Evolutionary conservation across 257 asterid species (phyloP).

Genomic region (Nicotiana knightiana): DNA sequence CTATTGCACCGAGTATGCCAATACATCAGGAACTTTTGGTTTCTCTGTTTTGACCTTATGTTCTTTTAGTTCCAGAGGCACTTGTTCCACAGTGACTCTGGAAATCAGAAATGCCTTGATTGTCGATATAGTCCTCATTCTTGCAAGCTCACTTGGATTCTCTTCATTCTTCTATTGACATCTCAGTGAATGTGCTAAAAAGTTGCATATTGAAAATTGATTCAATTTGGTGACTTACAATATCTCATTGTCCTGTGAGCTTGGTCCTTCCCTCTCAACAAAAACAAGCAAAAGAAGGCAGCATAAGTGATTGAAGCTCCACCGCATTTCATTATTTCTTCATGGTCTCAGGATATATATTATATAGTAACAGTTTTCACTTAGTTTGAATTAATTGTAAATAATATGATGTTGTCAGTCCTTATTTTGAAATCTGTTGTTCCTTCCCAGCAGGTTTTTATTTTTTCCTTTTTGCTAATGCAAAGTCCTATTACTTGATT

Average conservation of each 20-base stretch:
- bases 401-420: neutral
- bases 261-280: neutral
- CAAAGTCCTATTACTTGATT: slow-evolving; percentile 11
- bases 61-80: neutral
- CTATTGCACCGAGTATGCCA: neutral
- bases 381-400: neutral
- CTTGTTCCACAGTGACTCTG: neutral
- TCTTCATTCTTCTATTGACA: neutral
- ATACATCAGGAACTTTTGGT: neutral
- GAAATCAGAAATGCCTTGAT: neutral
- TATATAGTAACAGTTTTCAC: neutral
- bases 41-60: neutral
- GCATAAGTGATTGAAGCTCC: neutral
- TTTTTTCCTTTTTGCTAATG: neutral
- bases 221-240: neutral
- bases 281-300: neutral
- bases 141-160: no score
- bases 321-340: neutral
- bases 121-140: no score
- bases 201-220: neutral
- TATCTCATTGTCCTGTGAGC: neutral
- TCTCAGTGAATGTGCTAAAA: neutral
- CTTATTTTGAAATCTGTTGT: neutral
- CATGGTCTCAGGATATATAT: neutral
- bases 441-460: neutral